Evolutionary conservation across 2,329 filamentous ascomycete genomes (phyloP), one percentile per base, ranked within the genome.

Genomic region (Pseudocercospora cruenta): DNA sequence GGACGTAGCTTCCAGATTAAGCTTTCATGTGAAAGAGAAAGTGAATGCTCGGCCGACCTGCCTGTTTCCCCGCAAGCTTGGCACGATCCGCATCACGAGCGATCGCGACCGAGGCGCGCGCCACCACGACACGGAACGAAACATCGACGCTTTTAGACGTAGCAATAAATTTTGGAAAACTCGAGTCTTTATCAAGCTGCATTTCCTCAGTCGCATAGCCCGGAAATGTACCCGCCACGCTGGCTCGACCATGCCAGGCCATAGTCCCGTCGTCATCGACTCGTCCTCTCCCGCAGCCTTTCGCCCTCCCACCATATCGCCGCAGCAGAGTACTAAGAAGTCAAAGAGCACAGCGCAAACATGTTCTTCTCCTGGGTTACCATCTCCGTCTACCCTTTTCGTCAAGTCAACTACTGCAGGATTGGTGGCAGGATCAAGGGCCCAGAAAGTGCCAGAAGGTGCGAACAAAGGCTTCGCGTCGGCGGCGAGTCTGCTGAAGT

Each of bases 181-280:
- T 33, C 51, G 26, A 55, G 51, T 4, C 4, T 16, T 19, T 9
- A n/a, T n/a, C 57, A 59, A 59, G 45, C 39, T 60, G 58, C 19
- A 47, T 60, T 22, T 53, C 2, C 43, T 51, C n/a, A 8, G 26
- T 31, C 58, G 58, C 24, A 28, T 60, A 24, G 2, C 1, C n/a
- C 16, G 24, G 64, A 65, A 51, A 72, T 71, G 69, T 58, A 43
- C 31, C 28, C 55, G 55, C 55, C 28, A 19, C 19, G 12, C 60
- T 31, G 47, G 39, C 22, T 26, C 54, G 39, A 70, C n/a, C 60
- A 72, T 72, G 71, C 62, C 71, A 28, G 65, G 62, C 45, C 63
- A 43, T 28, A 72, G 67, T 53, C 71, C 72, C 16, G 69, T 73
- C 47, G 65, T 70, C 22, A 67, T 74, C 22, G 47, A 68, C 53